Percentiles rank a stretch among this genome's conserved stretches.
Evolutionary conservation across 2,329 filamentous ascomycete species (phyloP).

Genomic region (Parastagonospora nodorum): DNA sequence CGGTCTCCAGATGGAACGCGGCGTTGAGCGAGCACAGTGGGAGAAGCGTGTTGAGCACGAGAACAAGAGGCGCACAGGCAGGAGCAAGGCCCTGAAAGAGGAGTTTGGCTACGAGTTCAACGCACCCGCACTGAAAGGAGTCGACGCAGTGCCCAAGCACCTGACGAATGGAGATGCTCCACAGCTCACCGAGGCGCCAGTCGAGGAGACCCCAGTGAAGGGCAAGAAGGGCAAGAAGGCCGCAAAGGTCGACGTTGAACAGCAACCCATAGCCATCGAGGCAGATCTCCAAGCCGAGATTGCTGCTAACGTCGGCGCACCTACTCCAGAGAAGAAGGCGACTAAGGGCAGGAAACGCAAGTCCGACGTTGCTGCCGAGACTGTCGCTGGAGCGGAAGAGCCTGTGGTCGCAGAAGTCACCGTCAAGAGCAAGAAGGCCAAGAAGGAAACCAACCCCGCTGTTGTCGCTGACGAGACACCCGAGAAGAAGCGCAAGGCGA

Average conservation of each 20-base stretch:
- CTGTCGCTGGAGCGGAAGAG: constrained; percentile 12
- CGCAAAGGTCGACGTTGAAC: constrained; percentile 13
- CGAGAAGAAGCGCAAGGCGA: constrained; percentile 28
- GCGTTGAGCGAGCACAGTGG: constrained; percentile 78
- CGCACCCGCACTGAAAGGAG: constrained; percentile 71
- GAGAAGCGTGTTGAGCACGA: constrained; percentile 74
- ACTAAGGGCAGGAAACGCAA: constrained; percentile 30
- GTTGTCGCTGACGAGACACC: constrained; percentile 10
- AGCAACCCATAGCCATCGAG: constrained; percentile 11
- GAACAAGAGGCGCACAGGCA: constrained; percentile 69
- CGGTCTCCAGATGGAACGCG: constrained; percentile 73
- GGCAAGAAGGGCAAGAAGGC: constrained; percentile 39
- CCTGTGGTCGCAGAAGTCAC: constrained; percentile 7
- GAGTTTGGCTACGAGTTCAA: constrained; percentile 85
- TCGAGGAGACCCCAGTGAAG: constrained; percentile 33
- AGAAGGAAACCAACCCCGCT: constrained; percentile 21
- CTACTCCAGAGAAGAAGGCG: constrained; percentile 13
- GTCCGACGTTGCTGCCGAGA: constrained; percentile 20
- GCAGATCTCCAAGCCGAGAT: constrained; percentile 17
- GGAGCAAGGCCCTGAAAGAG: constrained; percentile 75
- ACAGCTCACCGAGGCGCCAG: constrained; percentile 27
- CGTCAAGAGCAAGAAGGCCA: constrained; percentile 27
- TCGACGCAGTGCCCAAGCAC: constrained; percentile 50
- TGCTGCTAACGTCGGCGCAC: constrained; percentile 8
- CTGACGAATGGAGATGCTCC: constrained; percentile 32